Conservation (phyloP, 192 early-diverging fungal species). For the Linnemannia exigua region DNA sequence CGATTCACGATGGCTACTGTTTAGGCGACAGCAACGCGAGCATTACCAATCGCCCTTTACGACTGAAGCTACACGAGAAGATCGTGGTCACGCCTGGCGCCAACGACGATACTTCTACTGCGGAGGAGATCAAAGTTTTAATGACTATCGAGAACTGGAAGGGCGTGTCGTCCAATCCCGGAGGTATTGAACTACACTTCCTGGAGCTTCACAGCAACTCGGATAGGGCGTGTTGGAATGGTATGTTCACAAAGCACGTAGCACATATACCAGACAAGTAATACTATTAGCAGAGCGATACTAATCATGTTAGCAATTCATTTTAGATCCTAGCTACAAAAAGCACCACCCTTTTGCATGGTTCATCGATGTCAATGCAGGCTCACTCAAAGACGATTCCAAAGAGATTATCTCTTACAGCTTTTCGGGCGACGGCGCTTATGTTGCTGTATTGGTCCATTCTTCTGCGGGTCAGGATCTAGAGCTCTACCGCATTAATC, state of each 20-base stretch:
- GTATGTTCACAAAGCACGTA: neutral
- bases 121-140: neutral
- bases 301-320: neutral
- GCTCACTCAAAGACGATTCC: neutral
- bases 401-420: neutral
- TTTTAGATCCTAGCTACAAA: neutral
- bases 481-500: neutral
- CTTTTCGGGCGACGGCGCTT: neutral
- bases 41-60: neutral
- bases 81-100: neutral
- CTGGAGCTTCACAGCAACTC: neutral
- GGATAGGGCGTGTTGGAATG: neutral
- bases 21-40: too few relatives aligned
- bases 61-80: neutral
- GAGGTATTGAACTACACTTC: neutral
- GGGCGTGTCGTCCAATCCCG: neutral
- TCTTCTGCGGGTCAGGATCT: neutral
- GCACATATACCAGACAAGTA: neutral
- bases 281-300: neutral
- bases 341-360: neutral
- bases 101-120: too few relatives aligned
- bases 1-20: too few relatives aligned
- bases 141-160: neutral
- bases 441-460: neutral
- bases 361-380: neutral